Evolutionary conservation across 2,329 filamentous ascomycete species (phyloP).

Genomic region (Diplodia scrobiculata): DNA sequence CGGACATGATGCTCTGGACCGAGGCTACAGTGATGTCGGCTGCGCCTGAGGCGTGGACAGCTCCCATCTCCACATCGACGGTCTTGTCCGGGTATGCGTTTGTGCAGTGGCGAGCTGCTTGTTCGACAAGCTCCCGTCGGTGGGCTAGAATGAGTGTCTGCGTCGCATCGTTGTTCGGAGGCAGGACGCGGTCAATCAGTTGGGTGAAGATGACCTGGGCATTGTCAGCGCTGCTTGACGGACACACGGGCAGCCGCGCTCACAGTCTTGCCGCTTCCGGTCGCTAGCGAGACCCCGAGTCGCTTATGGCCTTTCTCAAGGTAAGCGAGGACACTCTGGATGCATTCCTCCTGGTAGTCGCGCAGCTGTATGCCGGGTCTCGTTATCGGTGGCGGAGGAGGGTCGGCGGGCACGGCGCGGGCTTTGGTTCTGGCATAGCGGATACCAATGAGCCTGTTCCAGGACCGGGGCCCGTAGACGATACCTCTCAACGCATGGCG

Average conservation of each 20-base stretch:
- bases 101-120: constrained; percentile 83
- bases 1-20: constrained; percentile 78
- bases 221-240: constrained; percentile 18
- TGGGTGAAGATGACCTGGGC: constrained; percentile 89
- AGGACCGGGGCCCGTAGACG: constrained; percentile 24
- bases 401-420: neutral
- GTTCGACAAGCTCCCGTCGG: constrained; percentile 88
- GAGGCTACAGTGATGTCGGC: constrained; percentile 96
- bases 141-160: constrained; percentile 92
- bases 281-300: constrained; percentile 81
- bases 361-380: constrained; percentile 62
- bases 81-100: constrained; percentile 76
- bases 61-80: constrained; percentile 91
- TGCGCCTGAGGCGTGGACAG: constrained; percentile 69
- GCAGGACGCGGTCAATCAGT: constrained; percentile 74
- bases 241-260: constrained; percentile 33
- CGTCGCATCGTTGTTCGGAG: constrained; percentile 59
- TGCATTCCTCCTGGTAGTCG: constrained; percentile 89
- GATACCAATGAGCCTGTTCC: neutral
- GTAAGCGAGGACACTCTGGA: constrained; percentile 73
- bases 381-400: constrained; percentile 27
- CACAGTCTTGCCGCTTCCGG: constrained; percentile 86
- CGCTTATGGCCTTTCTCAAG: constrained; percentile 72
- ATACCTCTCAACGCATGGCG: constrained; percentile 39
- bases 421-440: constrained; percentile 33